Percentiles rank a stretch among this genome's conserved stretches.
phyloP scores from a whole-genome alignment of 2,329 filamentous ascomycete species.

The Penicillium sp. region DNA sequence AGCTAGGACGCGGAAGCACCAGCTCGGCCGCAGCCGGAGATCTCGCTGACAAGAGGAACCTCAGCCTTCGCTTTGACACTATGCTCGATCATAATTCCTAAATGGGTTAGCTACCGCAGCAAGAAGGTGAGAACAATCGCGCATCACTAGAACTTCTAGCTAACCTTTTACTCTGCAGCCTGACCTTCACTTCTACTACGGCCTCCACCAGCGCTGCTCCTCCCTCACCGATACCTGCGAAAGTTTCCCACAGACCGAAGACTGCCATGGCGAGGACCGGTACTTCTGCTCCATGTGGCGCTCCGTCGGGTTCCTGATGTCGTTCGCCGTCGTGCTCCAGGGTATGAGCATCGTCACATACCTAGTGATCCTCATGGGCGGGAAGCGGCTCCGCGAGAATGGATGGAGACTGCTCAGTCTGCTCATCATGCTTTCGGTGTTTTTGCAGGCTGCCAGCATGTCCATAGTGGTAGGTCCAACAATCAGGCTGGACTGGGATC shows the following conservation, averaged over 20 bases:
- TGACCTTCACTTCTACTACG: slow-evolving; percentile 62
- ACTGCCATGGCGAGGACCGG: slow-evolving; percentile 62
- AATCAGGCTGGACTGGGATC: neutral
- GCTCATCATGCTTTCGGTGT: slow-evolving; percentile 60
- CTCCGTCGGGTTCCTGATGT: slow-evolving; percentile 80
- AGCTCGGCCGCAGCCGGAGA: neutral
- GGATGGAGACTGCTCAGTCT: slow-evolving; percentile 74
- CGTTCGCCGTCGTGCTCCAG: slow-evolving; percentile 75
- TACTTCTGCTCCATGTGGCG: slow-evolving; percentile 92
- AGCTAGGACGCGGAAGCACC: neutral
- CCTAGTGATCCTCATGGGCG: slow-evolving; percentile 68
- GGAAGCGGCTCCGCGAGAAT: slow-evolving; percentile 69
- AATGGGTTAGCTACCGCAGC: slow-evolving; percentile 47
- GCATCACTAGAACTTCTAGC: neutral
- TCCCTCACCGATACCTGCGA: slow-evolving; percentile 54
- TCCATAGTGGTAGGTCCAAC: slow-evolving; percentile 68
- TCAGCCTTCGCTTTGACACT: slow-evolving; percentile 45
- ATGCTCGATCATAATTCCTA: slow-evolving; percentile 44
- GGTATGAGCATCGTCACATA: slow-evolving; percentile 76
- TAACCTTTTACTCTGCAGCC: slow-evolving; percentile 21
- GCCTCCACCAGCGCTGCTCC: slow-evolving; percentile 76
- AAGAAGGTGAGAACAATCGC: slow-evolving; percentile 32
- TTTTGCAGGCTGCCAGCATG: slow-evolving; percentile 71
- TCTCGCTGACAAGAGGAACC: slow-evolving; percentile 3
- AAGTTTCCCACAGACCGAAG: slow-evolving; percentile 60